Conservation (phyloP, 2,329 filamentous ascomycete species). For the Helotiales sp. region DNA sequence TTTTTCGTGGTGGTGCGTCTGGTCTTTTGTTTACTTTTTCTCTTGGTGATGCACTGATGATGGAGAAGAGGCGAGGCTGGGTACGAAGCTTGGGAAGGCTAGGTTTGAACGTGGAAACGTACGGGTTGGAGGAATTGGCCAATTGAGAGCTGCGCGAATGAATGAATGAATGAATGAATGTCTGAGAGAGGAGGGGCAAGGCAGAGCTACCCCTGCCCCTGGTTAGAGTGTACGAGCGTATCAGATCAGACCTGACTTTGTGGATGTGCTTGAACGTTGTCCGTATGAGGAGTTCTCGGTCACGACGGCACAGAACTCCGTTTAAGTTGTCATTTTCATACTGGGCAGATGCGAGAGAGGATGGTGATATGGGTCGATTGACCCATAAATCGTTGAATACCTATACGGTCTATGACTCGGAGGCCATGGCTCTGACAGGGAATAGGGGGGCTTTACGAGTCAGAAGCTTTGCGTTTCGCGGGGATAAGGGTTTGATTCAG, state of each 20-base stretch:
- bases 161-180: no score
- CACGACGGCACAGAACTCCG: neutral
- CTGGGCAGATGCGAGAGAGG: neutral
- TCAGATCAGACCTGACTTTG: neutral
- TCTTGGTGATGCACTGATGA: no score
- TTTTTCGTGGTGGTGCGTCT: neutral
- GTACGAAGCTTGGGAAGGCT: neutral
- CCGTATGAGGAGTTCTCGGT: neutral
- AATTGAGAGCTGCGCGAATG: neutral
- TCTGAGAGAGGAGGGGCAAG: neutral
- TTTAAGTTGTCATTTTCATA: neutral
- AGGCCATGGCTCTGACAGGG: no score
- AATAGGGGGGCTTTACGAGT: neutral
- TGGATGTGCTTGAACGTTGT: neutral
- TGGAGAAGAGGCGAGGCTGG: neutral
- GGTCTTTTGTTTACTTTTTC: neutral
- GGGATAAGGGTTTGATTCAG: neutral
- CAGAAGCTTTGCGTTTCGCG: conserved; percentile 1
- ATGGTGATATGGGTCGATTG: neutral
- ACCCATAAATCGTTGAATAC: neutral
- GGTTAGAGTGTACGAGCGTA: neutral
- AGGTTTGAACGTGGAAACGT: neutral
- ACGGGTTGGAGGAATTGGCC: neutral
- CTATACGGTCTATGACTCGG: conserved; percentile 4
- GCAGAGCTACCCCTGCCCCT: conserved; percentile 8